A percentile compares a stretch with the other conserved stretches of the same genome.
Conservation (phyloP, 108 stramenopile genomes). For the Cylindrotheca fusiformis region DNA sequence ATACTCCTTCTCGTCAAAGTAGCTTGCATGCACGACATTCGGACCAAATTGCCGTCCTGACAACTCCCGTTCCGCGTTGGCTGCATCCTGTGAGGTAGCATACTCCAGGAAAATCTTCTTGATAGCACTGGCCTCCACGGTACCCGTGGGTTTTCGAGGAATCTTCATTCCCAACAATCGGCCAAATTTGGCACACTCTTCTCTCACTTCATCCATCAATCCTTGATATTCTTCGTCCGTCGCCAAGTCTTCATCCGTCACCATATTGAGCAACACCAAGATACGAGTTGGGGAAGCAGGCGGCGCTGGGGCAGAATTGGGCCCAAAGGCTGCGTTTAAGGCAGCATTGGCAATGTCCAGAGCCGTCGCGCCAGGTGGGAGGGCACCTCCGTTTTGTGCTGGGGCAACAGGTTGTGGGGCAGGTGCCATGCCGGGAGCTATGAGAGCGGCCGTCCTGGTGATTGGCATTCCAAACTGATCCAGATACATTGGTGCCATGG, state of each 20-base stretch:
- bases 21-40: slow-evolving; percentile 67
- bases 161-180: slow-evolving; percentile 78
- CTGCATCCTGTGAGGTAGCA: slow-evolving; percentile 66
- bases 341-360: slow-evolving; percentile 70
- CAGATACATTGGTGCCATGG: slow-evolving; percentile 41
- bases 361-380: slow-evolving; percentile 40
- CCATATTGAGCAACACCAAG: slow-evolving; percentile 96
- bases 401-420: slow-evolving; percentile 8
- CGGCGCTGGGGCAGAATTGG: slow-evolving; percentile 9
- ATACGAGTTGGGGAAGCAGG: slow-evolving; percentile 47
- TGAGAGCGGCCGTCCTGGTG: slow-evolving; percentile 21
- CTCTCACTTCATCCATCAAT: slow-evolving; percentile 75
- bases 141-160: slow-evolving; percentile 60
- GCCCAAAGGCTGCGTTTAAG: slow-evolving; percentile 56
- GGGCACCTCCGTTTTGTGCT: slow-evolving; percentile 16
- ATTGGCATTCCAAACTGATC: slow-evolving; percentile 45
- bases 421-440: neutral
- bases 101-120: slow-evolving; percentile 91
- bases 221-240: slow-evolving; percentile 84
- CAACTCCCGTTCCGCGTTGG: slow-evolving; percentile 71
- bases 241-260: slow-evolving; percentile 88
- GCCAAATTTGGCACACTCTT: slow-evolving; percentile 84
- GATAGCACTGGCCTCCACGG: slow-evolving; percentile 52
- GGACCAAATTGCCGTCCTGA: slow-evolving; percentile 89
- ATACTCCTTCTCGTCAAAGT: slow-evolving; percentile 30